Base-by-base conservation (phyloP, 768 basidiomycete species). In the Plicaturopsis crispa region DNA sequence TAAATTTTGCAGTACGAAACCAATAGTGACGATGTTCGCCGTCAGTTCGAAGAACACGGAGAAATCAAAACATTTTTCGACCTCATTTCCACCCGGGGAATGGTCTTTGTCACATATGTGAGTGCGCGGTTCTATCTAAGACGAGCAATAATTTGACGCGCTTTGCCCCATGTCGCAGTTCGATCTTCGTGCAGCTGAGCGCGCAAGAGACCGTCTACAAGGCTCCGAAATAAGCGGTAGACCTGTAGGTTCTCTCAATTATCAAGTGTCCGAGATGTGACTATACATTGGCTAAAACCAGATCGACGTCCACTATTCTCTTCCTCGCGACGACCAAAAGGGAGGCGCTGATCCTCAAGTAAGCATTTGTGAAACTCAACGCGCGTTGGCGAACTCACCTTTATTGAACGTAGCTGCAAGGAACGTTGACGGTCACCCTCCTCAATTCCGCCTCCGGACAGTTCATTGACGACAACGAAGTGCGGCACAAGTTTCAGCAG, bases 81-180 rank as follows among this genome's bases (percentile, higher is more conserved):
- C 61, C 68, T 98, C 14, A 87, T 98, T 45, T 75, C 79, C 35
- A 93, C 86, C 8, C 74, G 96, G 43, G 96, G 96, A n/a, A 96
- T 99, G 88, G 85, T 97, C 11, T 99, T 99, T 59, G 85, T 98
- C 32, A 99, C 94, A 34, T 99, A 89, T 58, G 96, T 98, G 65
- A 75, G 94, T 77, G 35, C 32, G 24, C 17, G 24, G 6, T 39
- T 32, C 41, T 24, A 7, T 38, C 14, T 36, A 24, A 13, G 37
- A 23, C 1, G 1, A 13, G 13, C 5, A 24, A 38, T 19, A 17
- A 24, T 36, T 19, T 35, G 20, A 36, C 16, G 31, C 14, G 21
- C 23, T 26, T 41, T n/a, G 22, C 21, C 22, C 6, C 11, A 8
- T 31, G 32, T 17, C 35, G 12, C 52, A 99, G 96, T 97, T 63